Evolutionary conservation across 2,329 filamentous ascomycete species (phyloP).

Genomic region (Kalaharituber pfeilii): DNA sequence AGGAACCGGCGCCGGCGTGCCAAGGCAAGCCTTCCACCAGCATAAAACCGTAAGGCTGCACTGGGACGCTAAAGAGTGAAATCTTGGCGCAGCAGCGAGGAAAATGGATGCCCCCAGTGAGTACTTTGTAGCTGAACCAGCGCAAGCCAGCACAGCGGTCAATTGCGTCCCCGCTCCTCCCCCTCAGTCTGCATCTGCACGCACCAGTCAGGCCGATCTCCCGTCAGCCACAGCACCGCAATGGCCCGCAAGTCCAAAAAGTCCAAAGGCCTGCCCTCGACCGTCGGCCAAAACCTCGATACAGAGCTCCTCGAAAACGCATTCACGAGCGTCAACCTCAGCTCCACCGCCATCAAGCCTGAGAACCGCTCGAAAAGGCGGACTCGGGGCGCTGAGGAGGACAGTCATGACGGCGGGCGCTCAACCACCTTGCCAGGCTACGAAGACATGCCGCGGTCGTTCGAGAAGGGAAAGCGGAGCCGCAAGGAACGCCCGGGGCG

Average conservation of each 20-base stretch:
- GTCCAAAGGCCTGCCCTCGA: conserved; percentile 12
- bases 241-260: conserved; percentile 7
- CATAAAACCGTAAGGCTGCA: too few relatives aligned
- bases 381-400: not conserved
- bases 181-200: too few relatives aligned
- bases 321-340: not conserved
- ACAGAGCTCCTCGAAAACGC: not conserved
- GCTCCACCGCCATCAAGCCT: not conserved
- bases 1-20: too few relatives aligned
- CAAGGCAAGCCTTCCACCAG: too few relatives aligned
- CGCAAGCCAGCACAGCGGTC: too few relatives aligned
- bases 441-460: conserved; percentile 8
- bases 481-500: conserved; percentile 43
- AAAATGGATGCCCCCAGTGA: too few relatives aligned
- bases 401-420: not conserved
- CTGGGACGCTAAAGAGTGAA: too few relatives aligned
- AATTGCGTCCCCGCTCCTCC: too few relatives aligned
- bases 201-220: too few relatives aligned
- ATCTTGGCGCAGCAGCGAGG: too few relatives aligned
- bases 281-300: conserved; percentile 9
- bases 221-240: too few relatives aligned
- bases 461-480: conserved; percentile 46
- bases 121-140: too few relatives aligned
- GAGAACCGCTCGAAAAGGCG: not conserved
- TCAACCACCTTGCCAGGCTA: conserved; percentile 1